Evolutionary conservation across 371 early-diverging fungal species (phyloP).

Genomic region (Syncephalastrum sp.): DNA sequence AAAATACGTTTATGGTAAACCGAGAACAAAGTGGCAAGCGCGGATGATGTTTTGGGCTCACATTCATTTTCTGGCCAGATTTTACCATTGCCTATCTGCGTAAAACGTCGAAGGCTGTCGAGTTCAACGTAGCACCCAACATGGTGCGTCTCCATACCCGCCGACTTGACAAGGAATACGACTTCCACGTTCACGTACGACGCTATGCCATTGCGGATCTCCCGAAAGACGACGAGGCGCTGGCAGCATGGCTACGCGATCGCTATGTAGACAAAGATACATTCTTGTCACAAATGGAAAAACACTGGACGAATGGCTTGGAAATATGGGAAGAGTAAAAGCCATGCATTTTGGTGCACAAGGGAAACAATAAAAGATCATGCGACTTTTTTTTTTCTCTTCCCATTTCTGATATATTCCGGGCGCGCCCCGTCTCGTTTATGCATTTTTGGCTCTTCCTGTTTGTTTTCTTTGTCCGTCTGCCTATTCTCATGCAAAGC

Average conservation of each 20-base stretch:
- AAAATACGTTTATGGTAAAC: conserved; percentile 62
- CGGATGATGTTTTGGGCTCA: too few relatives aligned
- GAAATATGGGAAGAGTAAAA: conserved; percentile 43
- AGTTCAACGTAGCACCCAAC: conserved; percentile 55
- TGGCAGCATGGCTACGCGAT: conserved; percentile 60
- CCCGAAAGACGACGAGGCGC: conserved; percentile 55
- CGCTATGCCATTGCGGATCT: conserved; percentile 59
- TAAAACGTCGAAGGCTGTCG: conserved; percentile 14
- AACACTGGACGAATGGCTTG: conserved; percentile 51
- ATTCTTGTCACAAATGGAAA: conserved; percentile 49
- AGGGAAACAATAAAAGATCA: conserved; percentile 1
- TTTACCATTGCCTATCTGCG: conserved; percentile 67
- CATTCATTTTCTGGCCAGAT: conserved; percentile 26
- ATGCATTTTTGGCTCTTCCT: conserved; percentile 11
- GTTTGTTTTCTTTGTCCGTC: conserved; percentile 2
- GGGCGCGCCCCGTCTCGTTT: conserved; percentile 2
- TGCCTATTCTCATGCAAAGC: not conserved
- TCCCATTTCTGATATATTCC: not conserved
- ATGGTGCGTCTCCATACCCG: conserved; percentile 59
- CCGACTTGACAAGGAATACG: conserved; percentile 58
- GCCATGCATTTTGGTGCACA: conserved; percentile 2
- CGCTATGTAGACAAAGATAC: conserved; percentile 68
- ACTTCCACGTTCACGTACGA: conserved; percentile 69
- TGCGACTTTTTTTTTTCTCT: conserved; percentile 12
- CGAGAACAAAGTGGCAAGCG: too few relatives aligned